A percentile compares a stretch with the other conserved stretches of the same genome.
These are phyloP conservation scores for Vanrija sp. DNA, from an alignment of 1,284 basidiomycete genomes.

Conservation along the genomic window DNA sequence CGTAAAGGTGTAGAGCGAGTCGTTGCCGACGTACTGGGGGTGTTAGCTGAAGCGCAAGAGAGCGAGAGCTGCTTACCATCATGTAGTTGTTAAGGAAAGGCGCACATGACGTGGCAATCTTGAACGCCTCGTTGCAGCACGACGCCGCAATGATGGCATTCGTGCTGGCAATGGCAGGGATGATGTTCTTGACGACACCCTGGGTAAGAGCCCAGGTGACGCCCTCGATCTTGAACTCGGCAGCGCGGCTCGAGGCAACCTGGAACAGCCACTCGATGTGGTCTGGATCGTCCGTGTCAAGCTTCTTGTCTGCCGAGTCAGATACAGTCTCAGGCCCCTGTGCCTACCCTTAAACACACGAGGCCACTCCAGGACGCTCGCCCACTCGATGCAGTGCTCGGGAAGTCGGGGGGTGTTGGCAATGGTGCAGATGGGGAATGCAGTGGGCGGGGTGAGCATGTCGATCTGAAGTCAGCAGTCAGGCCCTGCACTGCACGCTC, in stretches of 20 bases:
- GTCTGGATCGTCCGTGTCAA: slow-evolving; percentile 94
- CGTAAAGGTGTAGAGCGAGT: slow-evolving; percentile 94
- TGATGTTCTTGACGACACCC: slow-evolving; percentile 99
- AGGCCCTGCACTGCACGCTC: slow-evolving; percentile 7
- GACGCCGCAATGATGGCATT: slow-evolving; percentile 95
- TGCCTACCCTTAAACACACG: slow-evolving; percentile 78
- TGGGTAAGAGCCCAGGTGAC: slow-evolving; percentile 98
- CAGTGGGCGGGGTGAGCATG: slow-evolving; percentile 95
- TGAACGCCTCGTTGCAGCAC: slow-evolving; percentile 99
- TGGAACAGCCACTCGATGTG: slow-evolving; percentile 93
- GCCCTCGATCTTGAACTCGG: slow-evolving; percentile 92
- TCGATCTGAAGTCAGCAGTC: slow-evolving; percentile 57
- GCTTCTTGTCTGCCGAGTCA: slow-evolving; percentile 68
- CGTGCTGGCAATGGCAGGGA: slow-evolving; percentile 94
- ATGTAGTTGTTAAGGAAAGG: slow-evolving; percentile 98
- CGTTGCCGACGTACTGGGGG: slow-evolving; percentile 71
- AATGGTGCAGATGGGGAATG: slow-evolving; percentile 98
- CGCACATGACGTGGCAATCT: slow-evolving; percentile 91
- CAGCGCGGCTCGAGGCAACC: slow-evolving; percentile 72
- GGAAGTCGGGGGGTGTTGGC: slow-evolving; percentile 97
- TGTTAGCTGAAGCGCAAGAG: neutral
- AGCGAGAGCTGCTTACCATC: slow-evolving; percentile 58
- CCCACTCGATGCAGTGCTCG: slow-evolving; percentile 99
- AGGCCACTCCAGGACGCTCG: slow-evolving; percentile 98
- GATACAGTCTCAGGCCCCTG: neutral